Evolutionary conservation across 176 grass and related monocot genomes (phyloP).

Genomic region (Carex cristatella): DNA sequence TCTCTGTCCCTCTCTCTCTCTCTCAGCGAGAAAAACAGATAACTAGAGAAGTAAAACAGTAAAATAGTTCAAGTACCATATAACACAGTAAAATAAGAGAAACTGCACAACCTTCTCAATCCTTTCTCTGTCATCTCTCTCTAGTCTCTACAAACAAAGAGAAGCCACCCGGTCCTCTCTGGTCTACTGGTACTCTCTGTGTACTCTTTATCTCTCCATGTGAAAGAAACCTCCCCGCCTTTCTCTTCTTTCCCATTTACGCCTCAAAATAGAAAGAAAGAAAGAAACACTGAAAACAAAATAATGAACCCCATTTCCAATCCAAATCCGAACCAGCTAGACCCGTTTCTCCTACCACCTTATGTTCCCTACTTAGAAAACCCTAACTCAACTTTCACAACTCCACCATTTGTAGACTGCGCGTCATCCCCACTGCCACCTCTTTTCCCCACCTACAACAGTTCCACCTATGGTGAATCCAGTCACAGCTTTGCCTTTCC

Average conservation of each 20-base stretch:
- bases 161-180: background rate
- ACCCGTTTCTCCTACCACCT: slow-evolving; percentile 37
- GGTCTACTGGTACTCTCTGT: slow-evolving; percentile 1
- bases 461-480: background rate
- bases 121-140: slow-evolving; percentile 3
- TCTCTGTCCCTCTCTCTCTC: background rate
- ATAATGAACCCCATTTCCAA: slow-evolving; percentile 14
- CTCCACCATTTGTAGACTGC: slow-evolving; percentile 36
- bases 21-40: background rate
- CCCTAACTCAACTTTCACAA: slow-evolving; percentile 6
- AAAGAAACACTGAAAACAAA: slow-evolving; percentile 8
- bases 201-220: slow-evolving; percentile 46
- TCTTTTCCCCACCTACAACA: slow-evolving; percentile 29
- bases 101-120: background rate
- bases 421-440: slow-evolving; percentile 36
- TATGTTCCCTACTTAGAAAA: slow-evolving; percentile 14
- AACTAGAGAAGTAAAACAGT: slow-evolving; percentile 4
- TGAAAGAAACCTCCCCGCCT: slow-evolving; percentile 27
- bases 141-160: background rate
- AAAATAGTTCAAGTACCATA: background rate
- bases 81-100: slow-evolving; percentile 12
- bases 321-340: slow-evolving; percentile 26
- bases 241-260: slow-evolving; percentile 37
- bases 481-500: slow-evolving; percentile 33
- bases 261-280: slow-evolving; percentile 36